These are phyloP conservation scores for Gaultheria prostrata DNA, from an alignment of 148 eudicot species.

Conservation along the genomic window DNA sequence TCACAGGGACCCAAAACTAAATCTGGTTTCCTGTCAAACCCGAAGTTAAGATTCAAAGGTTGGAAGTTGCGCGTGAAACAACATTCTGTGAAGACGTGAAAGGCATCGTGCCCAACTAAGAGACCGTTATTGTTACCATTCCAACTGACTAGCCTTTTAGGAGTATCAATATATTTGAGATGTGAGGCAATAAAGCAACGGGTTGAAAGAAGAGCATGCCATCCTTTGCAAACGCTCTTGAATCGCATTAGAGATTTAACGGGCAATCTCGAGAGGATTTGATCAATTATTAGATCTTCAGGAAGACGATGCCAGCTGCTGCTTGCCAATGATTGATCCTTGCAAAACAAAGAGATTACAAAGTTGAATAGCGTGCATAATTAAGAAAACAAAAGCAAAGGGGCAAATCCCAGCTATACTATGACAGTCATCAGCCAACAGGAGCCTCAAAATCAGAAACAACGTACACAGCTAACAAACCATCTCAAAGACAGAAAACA, in stretches of 20 bases:
- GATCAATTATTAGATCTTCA: neutral
- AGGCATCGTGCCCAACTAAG: neutral
- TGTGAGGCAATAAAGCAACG: neutral
- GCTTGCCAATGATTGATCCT: neutral
- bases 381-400: too few species aligned
- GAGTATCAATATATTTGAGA: neutral
- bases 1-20: slow-evolving; percentile 1
- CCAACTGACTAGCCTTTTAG: neutral
- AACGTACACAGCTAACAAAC: too few species aligned
- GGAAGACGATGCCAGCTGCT: neutral
- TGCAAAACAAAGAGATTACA: neutral
- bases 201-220: neutral
- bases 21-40: neutral
- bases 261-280: too few species aligned
- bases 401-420: too few species aligned
- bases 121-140: neutral
- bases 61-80: neutral
- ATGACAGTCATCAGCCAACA: too few species aligned
- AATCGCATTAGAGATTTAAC: too few species aligned
- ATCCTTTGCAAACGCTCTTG: too few species aligned
- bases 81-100: neutral
- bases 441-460: too few species aligned
- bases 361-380: too few species aligned
- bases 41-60: neutral
- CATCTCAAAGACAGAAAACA: too few species aligned